Percentiles rank a stretch among this genome's conserved stretches.
phyloP scores from a whole-genome alignment of 345 rosid genomes.

The Eucalyptus fibrosa region DNA sequence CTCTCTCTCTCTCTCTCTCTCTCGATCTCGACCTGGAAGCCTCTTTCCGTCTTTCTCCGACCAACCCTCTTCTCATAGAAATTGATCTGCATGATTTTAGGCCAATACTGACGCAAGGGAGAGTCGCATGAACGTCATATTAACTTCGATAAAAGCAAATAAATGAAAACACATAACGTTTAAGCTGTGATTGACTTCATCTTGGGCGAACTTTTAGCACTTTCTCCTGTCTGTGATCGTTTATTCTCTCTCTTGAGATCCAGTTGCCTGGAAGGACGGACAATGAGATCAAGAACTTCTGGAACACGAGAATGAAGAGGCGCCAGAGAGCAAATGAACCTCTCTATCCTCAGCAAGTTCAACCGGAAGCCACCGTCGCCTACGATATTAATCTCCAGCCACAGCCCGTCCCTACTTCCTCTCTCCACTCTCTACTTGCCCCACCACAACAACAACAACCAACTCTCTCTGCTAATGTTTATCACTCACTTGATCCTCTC shows the following conservation, averaged over 20 bases:
- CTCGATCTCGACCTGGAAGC: neutral
- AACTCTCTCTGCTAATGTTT: neutral
- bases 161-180: neutral
- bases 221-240: neutral
- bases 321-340: conserved; percentile 67
- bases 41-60: neutral
- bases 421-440: neutral
- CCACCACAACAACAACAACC: neutral
- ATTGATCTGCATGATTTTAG: neutral
- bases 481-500: neutral
- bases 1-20: neutral
- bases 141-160: neutral
- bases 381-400: neutral
- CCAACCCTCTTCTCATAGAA: neutral
- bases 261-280: conserved; percentile 89
- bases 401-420: neutral
- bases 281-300: conserved; percentile 83
- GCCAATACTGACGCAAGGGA: neutral
- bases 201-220: neutral
- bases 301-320: conserved; percentile 82
- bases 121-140: neutral
- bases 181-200: neutral
- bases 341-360: conserved; percentile 47
- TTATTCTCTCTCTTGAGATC: neutral
- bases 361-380: conserved; percentile 1